Evolutionary conservation across 1,139 yeast genomes (phyloP).

Genomic region (Protomyces inundatus): DNA sequence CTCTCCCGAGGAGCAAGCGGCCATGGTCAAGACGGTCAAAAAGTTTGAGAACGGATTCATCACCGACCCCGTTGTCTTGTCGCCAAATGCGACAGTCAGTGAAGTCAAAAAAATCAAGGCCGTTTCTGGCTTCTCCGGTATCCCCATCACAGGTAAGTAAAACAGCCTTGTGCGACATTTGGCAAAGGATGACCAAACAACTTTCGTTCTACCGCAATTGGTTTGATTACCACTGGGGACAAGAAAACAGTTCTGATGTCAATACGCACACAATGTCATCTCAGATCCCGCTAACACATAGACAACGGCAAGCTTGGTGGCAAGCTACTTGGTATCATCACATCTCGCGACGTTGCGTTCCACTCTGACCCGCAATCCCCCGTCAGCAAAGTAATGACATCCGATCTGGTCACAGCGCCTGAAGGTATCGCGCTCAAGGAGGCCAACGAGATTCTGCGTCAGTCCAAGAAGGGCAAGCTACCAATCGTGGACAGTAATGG

Average conservation of each 20-base stretch:
- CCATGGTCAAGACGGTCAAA: slow-evolving; percentile 94
- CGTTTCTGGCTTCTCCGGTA: slow-evolving; percentile 85
- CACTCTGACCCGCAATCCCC: slow-evolving; percentile 62
- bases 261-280: too few relatives aligned
- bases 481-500: slow-evolving; percentile 80
- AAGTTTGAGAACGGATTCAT: slow-evolving; percentile 97
- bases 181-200: slow-evolving; percentile 55
- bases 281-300: slow-evolving; percentile 36
- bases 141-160: slow-evolving; percentile 98
- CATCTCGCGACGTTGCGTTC: slow-evolving; percentile 96
- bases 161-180: not conserved
- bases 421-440: slow-evolving; percentile 69
- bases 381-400: slow-evolving; percentile 83
- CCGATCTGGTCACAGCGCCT: slow-evolving; percentile 74
- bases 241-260: slow-evolving; percentile 27
- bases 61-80: slow-evolving; percentile 82
- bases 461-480: slow-evolving; percentile 94
- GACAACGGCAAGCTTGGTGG: slow-evolving; percentile 84
- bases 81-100: slow-evolving; percentile 71
- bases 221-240: slow-evolving; percentile 97
- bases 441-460: slow-evolving; percentile 85
- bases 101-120: slow-evolving; percentile 70
- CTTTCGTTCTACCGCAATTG: slow-evolving; percentile 99
- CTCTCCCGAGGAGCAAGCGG: slow-evolving; percentile 94
- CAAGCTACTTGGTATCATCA: slow-evolving; percentile 87